Percentiles rank a stretch among this genome's conserved stretches.
These are phyloP conservation scores for Lineolata rhizophorae DNA, from an alignment of 495 filamentous ascomycete species.

Conservation along the genomic window DNA sequence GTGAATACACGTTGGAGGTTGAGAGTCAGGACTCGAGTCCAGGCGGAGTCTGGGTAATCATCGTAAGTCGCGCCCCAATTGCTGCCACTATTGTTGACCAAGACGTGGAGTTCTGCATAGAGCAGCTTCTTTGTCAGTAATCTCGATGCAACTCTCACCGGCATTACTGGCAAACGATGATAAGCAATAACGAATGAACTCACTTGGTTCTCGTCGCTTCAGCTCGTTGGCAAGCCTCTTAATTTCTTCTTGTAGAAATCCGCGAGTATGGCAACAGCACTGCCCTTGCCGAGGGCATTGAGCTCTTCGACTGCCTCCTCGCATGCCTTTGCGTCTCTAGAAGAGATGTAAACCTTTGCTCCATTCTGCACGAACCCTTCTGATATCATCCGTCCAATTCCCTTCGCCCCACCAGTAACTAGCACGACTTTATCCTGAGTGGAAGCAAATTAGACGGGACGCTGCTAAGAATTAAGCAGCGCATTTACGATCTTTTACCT, in stretches of 20 bases:
- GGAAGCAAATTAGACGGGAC: too few species aligned
- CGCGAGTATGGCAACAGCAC: slow-evolving; percentile 39
- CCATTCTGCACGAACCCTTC: slow-evolving; percentile 19
- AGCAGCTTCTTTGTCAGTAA: background rate
- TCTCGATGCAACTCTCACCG: background rate
- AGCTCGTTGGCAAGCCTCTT: slow-evolving; percentile 42
- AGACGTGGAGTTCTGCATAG: slow-evolving; percentile 38
- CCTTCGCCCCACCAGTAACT: slow-evolving; percentile 17
- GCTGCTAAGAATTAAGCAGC: too few species aligned
- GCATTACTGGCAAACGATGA: background rate
- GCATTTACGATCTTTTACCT: slow-evolving; percentile 3
- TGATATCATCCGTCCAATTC: slow-evolving; percentile 19
- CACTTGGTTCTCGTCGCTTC: slow-evolving; percentile 34
- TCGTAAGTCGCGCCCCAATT: slow-evolving; percentile 49
- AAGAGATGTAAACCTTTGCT: slow-evolving; percentile 15
- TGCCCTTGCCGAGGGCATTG: slow-evolving; percentile 39
- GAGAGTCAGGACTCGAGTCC: slow-evolving; percentile 51
- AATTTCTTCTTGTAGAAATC: slow-evolving; percentile 57
- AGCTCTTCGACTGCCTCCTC: slow-evolving; percentile 34
- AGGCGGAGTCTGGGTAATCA: slow-evolving; percentile 44
- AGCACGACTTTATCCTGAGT: too few species aligned
- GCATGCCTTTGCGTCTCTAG: slow-evolving; percentile 22
- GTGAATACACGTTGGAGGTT: slow-evolving; percentile 69
- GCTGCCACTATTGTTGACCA: slow-evolving; percentile 63
- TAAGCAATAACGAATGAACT: slow-evolving; percentile 6